Conservation (phyloP, 73 alveolate species). For the Stentor coeruleus region DNA sequence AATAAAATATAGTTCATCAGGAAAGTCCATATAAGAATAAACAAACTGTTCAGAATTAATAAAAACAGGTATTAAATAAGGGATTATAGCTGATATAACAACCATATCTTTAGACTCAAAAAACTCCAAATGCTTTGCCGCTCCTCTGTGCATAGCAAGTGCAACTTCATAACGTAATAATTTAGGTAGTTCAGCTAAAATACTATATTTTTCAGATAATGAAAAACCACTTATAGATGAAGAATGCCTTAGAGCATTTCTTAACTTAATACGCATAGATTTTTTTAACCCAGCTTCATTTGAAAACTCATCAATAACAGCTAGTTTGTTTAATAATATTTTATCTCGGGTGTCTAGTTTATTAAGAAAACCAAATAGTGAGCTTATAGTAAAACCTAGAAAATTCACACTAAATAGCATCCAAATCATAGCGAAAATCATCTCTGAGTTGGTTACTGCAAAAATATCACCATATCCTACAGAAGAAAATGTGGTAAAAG, state of each 20-base stretch:
- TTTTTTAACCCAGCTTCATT: background rate
- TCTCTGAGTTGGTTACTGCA: constrained; percentile 47
- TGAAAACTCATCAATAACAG: constrained; percentile 15
- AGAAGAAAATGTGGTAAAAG: constrained; percentile 66
- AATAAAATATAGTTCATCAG: constrained; percentile 10
- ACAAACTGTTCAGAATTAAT: background rate
- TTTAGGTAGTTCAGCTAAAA: constrained; percentile 14
- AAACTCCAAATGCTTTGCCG: background rate
- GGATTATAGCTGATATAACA: background rate
- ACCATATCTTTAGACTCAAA: background rate
- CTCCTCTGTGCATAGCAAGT: background rate
- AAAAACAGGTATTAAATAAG: background rate
- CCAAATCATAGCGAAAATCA: constrained; percentile 53
- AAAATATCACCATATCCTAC: constrained; percentile 84
- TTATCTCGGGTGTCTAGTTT: constrained; percentile 36
- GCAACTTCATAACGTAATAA: background rate
- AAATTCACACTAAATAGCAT: constrained; percentile 71
- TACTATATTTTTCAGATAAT: background rate
- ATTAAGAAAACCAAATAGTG: constrained; percentile 45
- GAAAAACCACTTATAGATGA: background rate
- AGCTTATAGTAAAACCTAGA: constrained; percentile 66
- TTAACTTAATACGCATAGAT: background rate
- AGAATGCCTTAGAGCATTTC: constrained; percentile 1
- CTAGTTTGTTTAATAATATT: background rate
- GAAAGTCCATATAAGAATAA: background rate